Percentiles rank a stretch among this genome's conserved stretches.
phyloP scores from a whole-genome alignment of 2,329 filamentous ascomycete genomes.

The Cytospora piceicola region DNA sequence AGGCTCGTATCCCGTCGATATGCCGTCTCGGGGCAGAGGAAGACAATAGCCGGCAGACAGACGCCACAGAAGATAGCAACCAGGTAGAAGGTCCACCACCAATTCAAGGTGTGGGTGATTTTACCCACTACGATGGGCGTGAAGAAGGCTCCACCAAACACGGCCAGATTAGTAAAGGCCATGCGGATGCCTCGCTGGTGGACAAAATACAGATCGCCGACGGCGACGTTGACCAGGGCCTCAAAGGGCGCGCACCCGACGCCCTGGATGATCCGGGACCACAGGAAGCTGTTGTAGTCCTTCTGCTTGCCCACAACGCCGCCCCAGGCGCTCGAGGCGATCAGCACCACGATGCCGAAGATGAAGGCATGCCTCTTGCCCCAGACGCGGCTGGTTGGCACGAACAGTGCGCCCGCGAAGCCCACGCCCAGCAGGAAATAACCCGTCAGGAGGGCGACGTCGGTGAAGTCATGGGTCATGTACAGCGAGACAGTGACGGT shows the following conservation, averaged over 20 bases:
- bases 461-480: conserved; percentile 69
- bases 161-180: conserved; percentile 70
- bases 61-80: conserved; percentile 80
- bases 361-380: conserved; percentile 90
- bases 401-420: conserved; percentile 79
- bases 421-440: conserved; percentile 86
- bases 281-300: conserved; percentile 74
- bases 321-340: conserved; percentile 78
- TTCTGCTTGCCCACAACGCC: conserved; percentile 60
- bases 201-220: conserved; percentile 90
- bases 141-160: conserved; percentile 62
- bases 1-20: conserved; percentile 69
- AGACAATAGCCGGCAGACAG: conserved; percentile 71
- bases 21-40: conserved; percentile 85
- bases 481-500: conserved; percentile 75
- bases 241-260: conserved; percentile 88
- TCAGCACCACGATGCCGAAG: conserved; percentile 73
- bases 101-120: conserved; percentile 76
- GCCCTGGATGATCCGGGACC: conserved; percentile 82
- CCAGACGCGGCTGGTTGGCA: conserved; percentile 87
- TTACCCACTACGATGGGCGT: conserved; percentile 91
- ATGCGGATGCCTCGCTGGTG: conserved; percentile 85
- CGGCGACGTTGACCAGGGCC: conserved; percentile 82
- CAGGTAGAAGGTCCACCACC: conserved; percentile 87
- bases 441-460: conserved; percentile 80